Percentiles rank a stretch among this genome's conserved stretches.
Evolutionary conservation across 352 stramenopile species (phyloP).

Genomic region (Albugo laibachii): DNA sequence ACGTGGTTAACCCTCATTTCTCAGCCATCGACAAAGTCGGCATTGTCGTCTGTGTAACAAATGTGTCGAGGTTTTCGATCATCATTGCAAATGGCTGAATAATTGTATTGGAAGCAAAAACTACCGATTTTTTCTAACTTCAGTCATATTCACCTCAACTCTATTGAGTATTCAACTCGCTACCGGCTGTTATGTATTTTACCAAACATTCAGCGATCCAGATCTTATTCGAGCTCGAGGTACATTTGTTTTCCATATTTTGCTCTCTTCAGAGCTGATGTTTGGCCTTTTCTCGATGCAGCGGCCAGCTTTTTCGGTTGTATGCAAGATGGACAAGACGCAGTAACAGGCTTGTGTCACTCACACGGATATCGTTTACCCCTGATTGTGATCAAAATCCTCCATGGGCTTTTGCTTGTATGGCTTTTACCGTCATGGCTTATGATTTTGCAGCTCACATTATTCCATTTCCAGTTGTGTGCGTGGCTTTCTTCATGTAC

Average conservation of each 20-base stretch:
- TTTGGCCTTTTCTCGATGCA: constrained; percentile 1
- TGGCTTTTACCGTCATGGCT: constrained; percentile 57
- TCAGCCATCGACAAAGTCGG: constrained; percentile 61
- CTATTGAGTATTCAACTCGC: constrained; percentile 52
- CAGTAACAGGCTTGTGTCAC: constrained; percentile 21
- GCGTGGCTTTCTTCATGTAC: constrained; percentile 7
- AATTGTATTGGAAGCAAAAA: constrained; percentile 88
- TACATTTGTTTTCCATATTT: constrained; percentile 4
- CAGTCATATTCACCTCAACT: constrained; percentile 35
- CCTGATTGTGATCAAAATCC: constrained; percentile 27
- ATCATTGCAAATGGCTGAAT: constrained; percentile 96
- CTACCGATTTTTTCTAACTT: constrained; percentile 62
- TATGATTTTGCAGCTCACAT: constrained; percentile 50
- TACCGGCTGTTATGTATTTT: constrained; percentile 38
- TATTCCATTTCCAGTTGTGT: constrained; percentile 77
- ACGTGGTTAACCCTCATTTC: not conserved
- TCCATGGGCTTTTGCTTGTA: constrained; percentile 39
- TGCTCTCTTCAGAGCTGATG: too few relatives aligned
- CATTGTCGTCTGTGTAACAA: constrained; percentile 95
- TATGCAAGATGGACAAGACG: constrained; percentile 14
- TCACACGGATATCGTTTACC: constrained; percentile 32
- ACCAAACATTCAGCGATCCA: constrained; percentile 22
- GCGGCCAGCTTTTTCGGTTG: constrained; percentile 48
- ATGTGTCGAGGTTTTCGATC: constrained; percentile 90
- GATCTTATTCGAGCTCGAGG: constrained; percentile 20